A percentile compares a stretch with the other conserved stretches of the same genome.
Conservation (phyloP, 2,329 filamentous ascomycete species). For the Sclerotinia glacialis region DNA sequence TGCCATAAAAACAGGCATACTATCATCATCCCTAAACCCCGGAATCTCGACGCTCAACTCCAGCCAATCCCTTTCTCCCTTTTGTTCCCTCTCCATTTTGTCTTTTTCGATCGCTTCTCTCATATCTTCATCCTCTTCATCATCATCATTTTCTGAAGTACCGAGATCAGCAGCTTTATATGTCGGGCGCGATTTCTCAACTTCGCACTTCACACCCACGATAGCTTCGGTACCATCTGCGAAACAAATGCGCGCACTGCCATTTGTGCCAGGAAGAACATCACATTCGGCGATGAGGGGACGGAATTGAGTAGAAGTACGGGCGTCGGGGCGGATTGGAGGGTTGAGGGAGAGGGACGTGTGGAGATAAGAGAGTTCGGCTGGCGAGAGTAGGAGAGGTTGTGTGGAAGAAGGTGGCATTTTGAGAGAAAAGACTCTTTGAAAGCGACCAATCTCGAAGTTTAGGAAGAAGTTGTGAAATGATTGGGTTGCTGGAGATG, state of each 20-base stretch:
- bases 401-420: constrained; percentile 57
- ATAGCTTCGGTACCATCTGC: constrained; percentile 94
- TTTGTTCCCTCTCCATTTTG: constrained; percentile 42
- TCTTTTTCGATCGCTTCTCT: constrained; percentile 39
- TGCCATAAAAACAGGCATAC: constrained; percentile 79
- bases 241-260: constrained; percentile 89
- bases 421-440: constrained; percentile 1
- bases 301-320: constrained; percentile 80
- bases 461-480: background rate
- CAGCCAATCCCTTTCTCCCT: constrained; percentile 68
- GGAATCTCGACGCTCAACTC: constrained; percentile 91
- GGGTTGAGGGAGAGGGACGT: constrained; percentile 76
- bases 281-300: constrained; percentile 86
- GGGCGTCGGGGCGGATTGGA: constrained; percentile 86
- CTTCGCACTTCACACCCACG: constrained; percentile 92
- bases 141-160: constrained; percentile 35
- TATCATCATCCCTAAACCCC: constrained; percentile 85
- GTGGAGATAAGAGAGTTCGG: constrained; percentile 94
- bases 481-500: background rate
- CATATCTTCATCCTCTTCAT: constrained; percentile 43
- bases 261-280: constrained; percentile 84
- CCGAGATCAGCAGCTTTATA: constrained; percentile 32
- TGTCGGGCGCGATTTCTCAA: constrained; percentile 63
- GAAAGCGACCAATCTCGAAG: background rate
- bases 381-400: constrained; percentile 80